Percentiles rank a stretch among this genome's conserved stretches.
These are phyloP conservation scores for Aspergillus egyptiacus DNA, from an alignment of 495 filamentous ascomycete species.

Conservation along the genomic window DNA sequence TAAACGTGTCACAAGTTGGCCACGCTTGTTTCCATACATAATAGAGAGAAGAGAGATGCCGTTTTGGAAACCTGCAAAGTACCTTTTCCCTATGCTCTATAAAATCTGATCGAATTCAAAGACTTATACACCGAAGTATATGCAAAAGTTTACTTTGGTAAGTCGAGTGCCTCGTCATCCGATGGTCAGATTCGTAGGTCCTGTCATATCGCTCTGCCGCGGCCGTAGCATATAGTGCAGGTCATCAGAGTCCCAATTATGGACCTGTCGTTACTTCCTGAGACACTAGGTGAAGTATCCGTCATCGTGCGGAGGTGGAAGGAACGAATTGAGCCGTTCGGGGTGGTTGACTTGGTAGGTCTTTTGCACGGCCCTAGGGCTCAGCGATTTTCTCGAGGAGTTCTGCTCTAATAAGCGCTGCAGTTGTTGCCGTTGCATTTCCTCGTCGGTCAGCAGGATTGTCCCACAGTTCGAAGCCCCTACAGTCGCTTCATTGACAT, in stretches of 20 bases:
- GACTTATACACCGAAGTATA: neutral
- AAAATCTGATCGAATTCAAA: neutral
- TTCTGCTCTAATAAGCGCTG: slow-evolving; percentile 26
- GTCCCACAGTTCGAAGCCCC: slow-evolving; percentile 13
- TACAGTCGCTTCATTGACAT: slow-evolving; percentile 6
- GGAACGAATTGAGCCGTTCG: slow-evolving; percentile 12
- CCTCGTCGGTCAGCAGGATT: slow-evolving; percentile 30
- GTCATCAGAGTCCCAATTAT: neutral
- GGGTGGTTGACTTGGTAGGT: slow-evolving; percentile 32
- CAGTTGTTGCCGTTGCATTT: slow-evolving; percentile 36
- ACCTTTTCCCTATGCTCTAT: no score
- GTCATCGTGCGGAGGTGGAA: slow-evolving; percentile 3
- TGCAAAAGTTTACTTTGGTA: neutral
- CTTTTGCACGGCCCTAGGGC: slow-evolving; percentile 22
- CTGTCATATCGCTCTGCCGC: neutral
- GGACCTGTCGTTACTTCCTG: neutral
- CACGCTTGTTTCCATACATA: no score
- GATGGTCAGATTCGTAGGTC: neutral
- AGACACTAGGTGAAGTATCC: slow-evolving; percentile 5
- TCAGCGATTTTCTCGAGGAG: slow-evolving; percentile 15
- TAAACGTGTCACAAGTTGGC: no score
- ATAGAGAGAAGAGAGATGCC: neutral
- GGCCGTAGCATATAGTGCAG: neutral
- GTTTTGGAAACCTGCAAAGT: neutral
- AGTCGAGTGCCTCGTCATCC: neutral